Evolutionary conservation across 768 basidiomycete species (phyloP).

Genomic region (Tulasnella sp.): DNA sequence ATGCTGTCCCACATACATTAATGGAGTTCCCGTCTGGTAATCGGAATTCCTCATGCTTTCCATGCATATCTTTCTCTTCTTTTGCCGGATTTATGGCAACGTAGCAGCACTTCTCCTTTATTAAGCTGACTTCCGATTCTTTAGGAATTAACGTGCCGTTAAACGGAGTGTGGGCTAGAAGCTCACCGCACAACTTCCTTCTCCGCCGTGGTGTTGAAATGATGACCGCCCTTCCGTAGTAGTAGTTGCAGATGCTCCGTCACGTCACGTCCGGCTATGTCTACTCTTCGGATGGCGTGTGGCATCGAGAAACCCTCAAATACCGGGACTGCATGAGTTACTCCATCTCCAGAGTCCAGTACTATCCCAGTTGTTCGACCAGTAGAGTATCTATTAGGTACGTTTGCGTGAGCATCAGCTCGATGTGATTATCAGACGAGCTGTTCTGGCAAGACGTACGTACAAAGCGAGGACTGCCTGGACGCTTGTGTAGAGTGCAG

Average conservation of each 20-base stretch:
- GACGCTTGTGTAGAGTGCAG: constrained; percentile 90
- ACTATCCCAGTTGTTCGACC: constrained; percentile 99
- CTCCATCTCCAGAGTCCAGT: constrained; percentile 95
- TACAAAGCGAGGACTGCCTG: constrained; percentile 95
- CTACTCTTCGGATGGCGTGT: constrained; percentile 90
- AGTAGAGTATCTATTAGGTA: constrained; percentile 81
- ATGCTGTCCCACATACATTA: constrained; percentile 42
- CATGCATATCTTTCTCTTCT: constrained; percentile 43
- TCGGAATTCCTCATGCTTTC: constrained; percentile 76
- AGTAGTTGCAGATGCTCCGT: constrained; percentile 93
- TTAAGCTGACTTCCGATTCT: constrained; percentile 33
- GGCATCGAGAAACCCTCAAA: constrained; percentile 99
- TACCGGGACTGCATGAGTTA: constrained; percentile 96
- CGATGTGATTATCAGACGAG: background rate
- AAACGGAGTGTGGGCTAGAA: background rate
- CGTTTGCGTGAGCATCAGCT: background rate
- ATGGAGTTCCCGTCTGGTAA: constrained; percentile 92
- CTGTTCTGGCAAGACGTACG: constrained; percentile 25
- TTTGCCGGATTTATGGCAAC: constrained; percentile 84
- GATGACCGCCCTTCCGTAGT: constrained; percentile 86
- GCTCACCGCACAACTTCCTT: constrained; percentile 76
- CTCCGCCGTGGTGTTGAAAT: constrained; percentile 94
- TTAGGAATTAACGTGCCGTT: background rate
- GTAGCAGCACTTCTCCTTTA: constrained; percentile 98
- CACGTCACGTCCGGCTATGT: constrained; percentile 96